Evolutionary conservation across 176 grass and related monocot genomes (phyloP), one percentile per base, ranked within the genome.

Genomic region (Calamus simplicifolius): DNA sequence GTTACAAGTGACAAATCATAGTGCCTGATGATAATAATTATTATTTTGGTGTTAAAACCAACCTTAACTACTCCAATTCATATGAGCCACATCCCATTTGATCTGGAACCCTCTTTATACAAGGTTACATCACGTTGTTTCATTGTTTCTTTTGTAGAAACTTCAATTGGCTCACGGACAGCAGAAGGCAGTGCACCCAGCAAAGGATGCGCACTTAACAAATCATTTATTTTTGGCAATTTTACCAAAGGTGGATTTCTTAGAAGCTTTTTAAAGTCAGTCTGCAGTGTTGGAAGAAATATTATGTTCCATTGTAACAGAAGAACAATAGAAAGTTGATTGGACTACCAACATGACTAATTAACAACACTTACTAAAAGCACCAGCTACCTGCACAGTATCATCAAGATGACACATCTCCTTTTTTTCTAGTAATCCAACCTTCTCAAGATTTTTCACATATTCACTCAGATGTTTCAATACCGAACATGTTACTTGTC

Each of bases 401-500:
- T 91, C 87, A 66, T 97, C 72, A 10, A 97, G 79, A 63, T 97
- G 87, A 50, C 30, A 38, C 72, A 78, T 91, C 75, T 97, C 92
- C 25, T 91, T 90, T 59, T 88, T 69, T 77, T 97, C 92, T 4
- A 97, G 75, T 64, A 97, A 69, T 23, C 92, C 92, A 72, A 80
- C 78, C 65, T 90, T 85, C 68, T 85, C 74, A 30, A 97, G 92
- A 63, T 97, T 77, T 82, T 97, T 75, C 54, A 97, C 85, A 72
- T 97, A 90, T 52, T 88, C 83, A 69, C 81, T 97, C 50, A 90
- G 71, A 71, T 97, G 92, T 53, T 80, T 84, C 70, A 90, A 80
- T 63, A 90, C 69, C 13, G 92, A 85, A 84, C 90, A 88, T 71
- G 92, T 90, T 43, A 97, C 92, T 82, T 96, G 92, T 82, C 92